phyloP scores from a whole-genome alignment of 768 basidiomycete genomes.

The Amanita jacksonii region DNA sequence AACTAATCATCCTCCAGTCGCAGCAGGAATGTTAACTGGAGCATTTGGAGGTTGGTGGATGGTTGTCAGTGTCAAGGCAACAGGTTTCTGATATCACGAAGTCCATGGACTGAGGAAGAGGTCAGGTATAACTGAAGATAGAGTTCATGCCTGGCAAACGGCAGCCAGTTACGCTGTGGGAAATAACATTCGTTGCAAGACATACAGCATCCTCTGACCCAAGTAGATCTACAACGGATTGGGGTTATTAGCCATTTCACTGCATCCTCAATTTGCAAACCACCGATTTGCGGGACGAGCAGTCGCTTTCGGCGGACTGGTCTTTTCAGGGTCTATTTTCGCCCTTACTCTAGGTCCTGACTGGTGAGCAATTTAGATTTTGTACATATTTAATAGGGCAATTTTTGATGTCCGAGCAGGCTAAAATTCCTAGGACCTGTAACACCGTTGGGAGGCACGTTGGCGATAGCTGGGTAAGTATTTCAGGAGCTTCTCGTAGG shows the following conservation, averaged over 20 bases:
- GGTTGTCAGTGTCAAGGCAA: not conserved
- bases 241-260: slow-evolving; percentile 48
- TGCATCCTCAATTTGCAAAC: slow-evolving; percentile 48
- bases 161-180: slow-evolving; percentile 62
- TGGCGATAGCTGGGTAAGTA: slow-evolving; percentile 65
- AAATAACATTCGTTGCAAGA: too few relatives aligned
- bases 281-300: slow-evolving; percentile 64
- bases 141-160: slow-evolving; percentile 50
- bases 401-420: too few relatives aligned
- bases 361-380: too few relatives aligned
- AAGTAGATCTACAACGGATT: slow-evolving; percentile 61
- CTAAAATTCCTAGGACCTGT: slow-evolving; percentile 49
- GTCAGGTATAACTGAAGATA: slow-evolving; percentile 38
- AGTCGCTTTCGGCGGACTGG: slow-evolving; percentile 41
- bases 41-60: slow-evolving; percentile 46
- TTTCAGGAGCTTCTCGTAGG: too few relatives aligned
- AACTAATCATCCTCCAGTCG: slow-evolving; percentile 14
- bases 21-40: slow-evolving; percentile 48
- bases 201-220: too few relatives aligned
- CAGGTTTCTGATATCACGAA: slow-evolving; percentile 12
- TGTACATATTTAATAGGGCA: too few relatives aligned
- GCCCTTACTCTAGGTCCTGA: slow-evolving; percentile 40
- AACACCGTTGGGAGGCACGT: slow-evolving; percentile 54
- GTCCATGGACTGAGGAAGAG: slow-evolving; percentile 48
- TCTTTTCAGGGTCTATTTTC: slow-evolving; percentile 62